phyloP scores from a whole-genome alignment of 2,329 filamentous ascomycete species.

The Amauroascus niger region DNA sequence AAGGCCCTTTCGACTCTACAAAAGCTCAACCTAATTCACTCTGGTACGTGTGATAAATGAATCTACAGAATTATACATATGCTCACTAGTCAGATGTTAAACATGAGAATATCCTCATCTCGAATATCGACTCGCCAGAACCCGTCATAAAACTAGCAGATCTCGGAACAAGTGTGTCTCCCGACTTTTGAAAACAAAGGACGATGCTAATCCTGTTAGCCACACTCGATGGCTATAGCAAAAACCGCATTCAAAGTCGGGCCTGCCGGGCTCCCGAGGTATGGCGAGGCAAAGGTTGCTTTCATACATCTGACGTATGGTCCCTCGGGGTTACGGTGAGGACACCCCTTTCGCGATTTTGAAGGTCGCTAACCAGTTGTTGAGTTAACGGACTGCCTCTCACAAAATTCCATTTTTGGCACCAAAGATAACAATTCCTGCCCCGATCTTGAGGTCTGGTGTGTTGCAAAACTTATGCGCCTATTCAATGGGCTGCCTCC shows the following conservation, averaged over 20 bases:
- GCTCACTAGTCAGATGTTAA: slow-evolving; percentile 9
- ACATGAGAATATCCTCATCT: slow-evolving; percentile 15
- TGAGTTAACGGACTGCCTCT: slow-evolving; percentile 12
- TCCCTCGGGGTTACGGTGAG: slow-evolving; percentile 13
- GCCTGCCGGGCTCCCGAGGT: slow-evolving; percentile 13
- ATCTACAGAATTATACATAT: background rate
- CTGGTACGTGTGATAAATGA: slow-evolving; percentile 8
- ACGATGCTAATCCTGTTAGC: no score
- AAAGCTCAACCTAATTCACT: slow-evolving; percentile 11
- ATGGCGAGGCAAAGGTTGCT: slow-evolving; percentile 12
- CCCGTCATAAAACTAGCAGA: slow-evolving; percentile 11
- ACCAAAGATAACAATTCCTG: background rate
- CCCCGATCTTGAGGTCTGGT: background rate
- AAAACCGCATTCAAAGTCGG: background rate
- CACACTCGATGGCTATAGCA: no score
- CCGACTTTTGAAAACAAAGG: no score
- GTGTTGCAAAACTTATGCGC: slow-evolving; percentile 11
- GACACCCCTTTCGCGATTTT: background rate
- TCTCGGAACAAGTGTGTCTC: slow-evolving; percentile 15
- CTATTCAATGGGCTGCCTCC: slow-evolving; percentile 8
- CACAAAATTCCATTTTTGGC: slow-evolving; percentile 9
- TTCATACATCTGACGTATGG: slow-evolving; percentile 14
- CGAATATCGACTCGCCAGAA: slow-evolving; percentile 11
- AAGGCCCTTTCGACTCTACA: slow-evolving; percentile 11
- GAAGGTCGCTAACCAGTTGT: background rate